A percentile compares a stretch with the other conserved stretches of the same genome.
Conservation (phyloP, 2,329 filamentous ascomycete species). For the Paecilomyces sp. region DNA sequence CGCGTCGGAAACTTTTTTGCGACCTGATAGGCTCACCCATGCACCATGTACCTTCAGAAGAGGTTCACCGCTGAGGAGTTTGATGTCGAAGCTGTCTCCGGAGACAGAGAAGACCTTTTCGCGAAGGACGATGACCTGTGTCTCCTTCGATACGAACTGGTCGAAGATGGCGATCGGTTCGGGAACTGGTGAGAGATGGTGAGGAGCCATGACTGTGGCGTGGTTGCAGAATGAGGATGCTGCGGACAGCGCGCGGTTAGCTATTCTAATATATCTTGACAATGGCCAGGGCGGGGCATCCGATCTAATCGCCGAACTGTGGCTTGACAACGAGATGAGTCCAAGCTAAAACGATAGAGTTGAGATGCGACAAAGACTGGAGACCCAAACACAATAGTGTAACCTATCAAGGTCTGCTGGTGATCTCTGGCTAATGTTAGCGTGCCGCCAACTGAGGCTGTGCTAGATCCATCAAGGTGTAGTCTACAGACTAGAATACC, state of each 20-base stretch:
- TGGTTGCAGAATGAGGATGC: background rate
- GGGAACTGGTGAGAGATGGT: constrained; percentile 9
- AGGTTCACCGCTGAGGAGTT: constrained; percentile 46
- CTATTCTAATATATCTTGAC: background rate
- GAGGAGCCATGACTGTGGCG: constrained; percentile 1
- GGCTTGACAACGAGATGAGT: background rate
- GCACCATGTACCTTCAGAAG: constrained; percentile 53
- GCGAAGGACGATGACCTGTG: constrained; percentile 48
- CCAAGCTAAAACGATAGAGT: background rate
- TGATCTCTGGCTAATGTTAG: background rate
- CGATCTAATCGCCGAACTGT: background rate
- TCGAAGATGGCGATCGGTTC: constrained; percentile 14
- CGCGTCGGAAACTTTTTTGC: constrained; percentile 52
- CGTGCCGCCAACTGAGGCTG: background rate
- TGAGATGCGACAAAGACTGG: background rate
- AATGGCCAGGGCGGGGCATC: background rate
- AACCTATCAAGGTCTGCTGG: background rate
- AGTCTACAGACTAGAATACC: no score
- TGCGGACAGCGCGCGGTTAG: background rate
- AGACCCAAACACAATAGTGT: background rate
- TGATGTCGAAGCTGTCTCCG: constrained; percentile 60
- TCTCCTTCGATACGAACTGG: constrained; percentile 9
- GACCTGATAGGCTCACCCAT: constrained; percentile 44
- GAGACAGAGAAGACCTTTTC: constrained; percentile 57
- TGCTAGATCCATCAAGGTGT: background rate